A percentile compares a stretch with the other conserved stretches of the same genome.
Evolutionary conservation across 768 basidiomycete genomes (phyloP).

Genomic region (Udeniomyces megalosporus): DNA sequence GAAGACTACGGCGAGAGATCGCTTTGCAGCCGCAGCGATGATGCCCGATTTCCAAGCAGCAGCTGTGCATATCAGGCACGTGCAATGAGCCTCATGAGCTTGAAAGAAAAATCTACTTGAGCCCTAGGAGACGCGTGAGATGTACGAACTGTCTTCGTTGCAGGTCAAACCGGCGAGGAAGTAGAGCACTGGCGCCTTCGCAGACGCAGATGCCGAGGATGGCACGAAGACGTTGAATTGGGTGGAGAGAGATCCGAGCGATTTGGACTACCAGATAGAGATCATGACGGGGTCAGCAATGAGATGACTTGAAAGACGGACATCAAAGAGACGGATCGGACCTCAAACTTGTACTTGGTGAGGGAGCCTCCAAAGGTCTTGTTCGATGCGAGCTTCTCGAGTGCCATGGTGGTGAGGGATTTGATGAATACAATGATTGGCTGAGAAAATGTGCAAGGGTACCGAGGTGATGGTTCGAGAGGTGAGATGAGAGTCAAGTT

Average conservation of each 20-base stretch:
- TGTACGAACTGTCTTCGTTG: conserved; percentile 71
- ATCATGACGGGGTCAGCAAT: not conserved
- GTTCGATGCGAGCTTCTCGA: conserved; percentile 59
- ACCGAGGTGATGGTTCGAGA: no score
- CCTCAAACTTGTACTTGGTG: conserved; percentile 75
- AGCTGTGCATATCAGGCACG: not conserved
- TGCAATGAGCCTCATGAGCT: not conserved
- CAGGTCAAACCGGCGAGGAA: conserved; percentile 59
- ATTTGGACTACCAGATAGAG: conserved; percentile 33
- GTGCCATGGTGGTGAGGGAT: conserved; percentile 29
- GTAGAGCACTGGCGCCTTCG: conserved; percentile 51
- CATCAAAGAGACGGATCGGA: conserved; percentile 24
- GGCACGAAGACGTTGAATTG: conserved; percentile 86
- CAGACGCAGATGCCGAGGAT: conserved; percentile 3
- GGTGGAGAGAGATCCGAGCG: conserved; percentile 34
- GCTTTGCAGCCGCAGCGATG: conserved; percentile 62
- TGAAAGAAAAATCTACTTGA: not conserved
- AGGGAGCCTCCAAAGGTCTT: conserved; percentile 66
- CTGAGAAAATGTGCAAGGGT: no score
- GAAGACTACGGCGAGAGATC: conserved; percentile 80
- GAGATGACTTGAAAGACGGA: conserved; percentile 15
- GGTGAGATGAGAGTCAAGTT: no score
- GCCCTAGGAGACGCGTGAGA: not conserved
- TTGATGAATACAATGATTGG: no score
- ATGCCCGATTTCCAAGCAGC: conserved; percentile 77